phyloP scores from a whole-genome alignment of 208 protist species.

The Leishmania tropica region DNA sequence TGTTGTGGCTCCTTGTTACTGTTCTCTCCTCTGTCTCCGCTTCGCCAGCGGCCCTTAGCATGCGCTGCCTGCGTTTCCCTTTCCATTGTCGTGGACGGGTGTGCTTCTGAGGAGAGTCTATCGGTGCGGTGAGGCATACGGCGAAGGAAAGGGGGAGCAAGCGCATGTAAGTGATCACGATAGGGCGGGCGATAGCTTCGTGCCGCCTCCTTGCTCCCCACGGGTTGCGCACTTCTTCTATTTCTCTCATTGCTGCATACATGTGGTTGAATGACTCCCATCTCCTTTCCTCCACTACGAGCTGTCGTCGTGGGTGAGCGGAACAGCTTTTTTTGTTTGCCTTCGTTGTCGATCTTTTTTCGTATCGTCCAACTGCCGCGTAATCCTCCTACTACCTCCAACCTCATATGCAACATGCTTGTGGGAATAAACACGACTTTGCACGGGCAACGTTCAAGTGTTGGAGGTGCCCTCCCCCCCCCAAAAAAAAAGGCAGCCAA shows the following conservation, averaged over 20 bases:
- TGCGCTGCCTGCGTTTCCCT: background rate
- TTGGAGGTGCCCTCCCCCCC: background rate
- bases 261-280: background rate
- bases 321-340: background rate
- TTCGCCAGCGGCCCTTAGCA: background rate
- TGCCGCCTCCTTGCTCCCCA: background rate
- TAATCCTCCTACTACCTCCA: background rate
- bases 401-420: background rate
- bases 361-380: background rate
- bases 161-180: background rate
- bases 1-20: background rate
- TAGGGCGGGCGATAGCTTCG: background rate
- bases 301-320: background rate
- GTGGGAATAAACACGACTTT: background rate
- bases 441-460: background rate
- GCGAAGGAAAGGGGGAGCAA: background rate
- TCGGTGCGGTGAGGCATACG: background rate
- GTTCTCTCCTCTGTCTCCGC: background rate
- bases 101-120: background rate
- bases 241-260: background rate
- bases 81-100: background rate
- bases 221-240: background rate
- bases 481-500: background rate
- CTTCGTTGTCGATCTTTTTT: background rate
- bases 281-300: background rate